Evolutionary conservation across 768 basidiomycete genomes (phyloP).

Genomic region (Tricholoma matsutake): DNA sequence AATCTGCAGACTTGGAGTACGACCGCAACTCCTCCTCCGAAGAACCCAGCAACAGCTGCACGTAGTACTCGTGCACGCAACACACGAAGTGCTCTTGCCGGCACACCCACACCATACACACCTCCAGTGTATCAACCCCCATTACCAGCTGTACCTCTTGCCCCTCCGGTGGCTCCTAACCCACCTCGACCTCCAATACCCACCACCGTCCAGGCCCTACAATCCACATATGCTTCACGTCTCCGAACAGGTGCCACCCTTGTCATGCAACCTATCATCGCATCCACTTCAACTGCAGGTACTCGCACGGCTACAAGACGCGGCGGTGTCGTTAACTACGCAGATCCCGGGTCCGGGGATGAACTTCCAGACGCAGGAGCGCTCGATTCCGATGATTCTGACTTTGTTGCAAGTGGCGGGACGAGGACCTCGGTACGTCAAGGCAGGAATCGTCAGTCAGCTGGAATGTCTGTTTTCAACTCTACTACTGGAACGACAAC

Average conservation of each 20-base stretch:
- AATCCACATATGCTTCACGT: constrained; percentile 86
- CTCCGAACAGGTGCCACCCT: constrained; percentile 86
- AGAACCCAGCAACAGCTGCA: constrained; percentile 32
- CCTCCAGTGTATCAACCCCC: constrained; percentile 37
- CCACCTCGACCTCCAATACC: constrained; percentile 58
- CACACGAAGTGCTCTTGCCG: constrained; percentile 42
- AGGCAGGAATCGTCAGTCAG: constrained; percentile 38
- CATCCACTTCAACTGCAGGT: constrained; percentile 35
- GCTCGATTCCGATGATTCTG: constrained; percentile 81
- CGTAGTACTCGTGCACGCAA: constrained; percentile 41
- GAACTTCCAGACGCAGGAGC: constrained; percentile 80
- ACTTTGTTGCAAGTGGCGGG: constrained; percentile 66
- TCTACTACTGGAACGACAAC: constrained; percentile 42
- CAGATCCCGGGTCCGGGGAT: constrained; percentile 81
- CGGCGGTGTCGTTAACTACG: constrained; percentile 78
- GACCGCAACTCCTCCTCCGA: constrained; percentile 52
- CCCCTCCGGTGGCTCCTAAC: constrained; percentile 38
- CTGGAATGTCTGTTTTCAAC: constrained; percentile 55
- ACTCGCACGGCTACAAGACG: constrained; percentile 52
- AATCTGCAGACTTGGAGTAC: constrained; percentile 71
- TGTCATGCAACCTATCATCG: constrained; percentile 81
- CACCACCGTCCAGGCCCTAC: constrained; percentile 63
- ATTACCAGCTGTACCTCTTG: constrained; percentile 15
- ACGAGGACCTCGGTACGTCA: constrained; percentile 56
- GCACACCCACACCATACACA: constrained; percentile 24